Percentiles rank a stretch among this genome's conserved stretches.
Conservation (phyloP, 192 early-diverging fungal species). For the Helicostylum pulchrum region DNA sequence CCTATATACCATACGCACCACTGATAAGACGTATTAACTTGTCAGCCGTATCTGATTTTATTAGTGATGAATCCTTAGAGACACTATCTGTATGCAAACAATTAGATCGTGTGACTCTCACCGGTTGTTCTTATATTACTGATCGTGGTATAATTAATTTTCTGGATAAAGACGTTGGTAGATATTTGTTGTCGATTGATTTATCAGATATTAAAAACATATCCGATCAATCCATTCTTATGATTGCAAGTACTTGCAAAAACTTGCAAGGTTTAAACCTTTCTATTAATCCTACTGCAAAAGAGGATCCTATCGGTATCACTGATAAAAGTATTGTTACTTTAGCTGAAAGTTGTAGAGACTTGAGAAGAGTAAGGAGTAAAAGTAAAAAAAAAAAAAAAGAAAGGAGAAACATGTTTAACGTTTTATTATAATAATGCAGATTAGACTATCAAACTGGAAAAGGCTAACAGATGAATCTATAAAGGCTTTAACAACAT, state of each 20-base stretch:
- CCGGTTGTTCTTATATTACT: constrained; percentile 43
- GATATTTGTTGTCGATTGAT: constrained; percentile 44
- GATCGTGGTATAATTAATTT: constrained; percentile 42
- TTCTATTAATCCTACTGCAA: constrained; percentile 32
- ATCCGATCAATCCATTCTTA: constrained; percentile 38
- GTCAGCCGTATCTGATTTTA: constrained; percentile 39
- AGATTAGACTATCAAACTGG: constrained; percentile 55
- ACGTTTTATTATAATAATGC: not conserved
- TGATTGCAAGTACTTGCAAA: constrained; percentile 42
- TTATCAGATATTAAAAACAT: constrained; percentile 46
- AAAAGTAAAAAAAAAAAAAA: not conserved
- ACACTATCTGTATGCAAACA: constrained; percentile 39
- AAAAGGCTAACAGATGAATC: constrained; percentile 45
- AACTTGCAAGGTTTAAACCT: constrained; percentile 54
- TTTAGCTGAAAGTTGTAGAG: constrained; percentile 44
- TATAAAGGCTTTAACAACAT: constrained; percentile 40
- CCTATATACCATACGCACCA: constrained; percentile 41
- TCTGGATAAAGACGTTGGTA: constrained; percentile 30
- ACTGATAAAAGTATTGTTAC: constrained; percentile 44
- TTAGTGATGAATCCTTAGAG: constrained; percentile 34
- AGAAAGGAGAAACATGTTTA: not conserved
- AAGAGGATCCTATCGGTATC: constrained; percentile 38
- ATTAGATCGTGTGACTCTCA: constrained; percentile 48
- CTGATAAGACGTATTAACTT: constrained; percentile 56
- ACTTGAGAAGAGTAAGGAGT: constrained; percentile 48